These are phyloP conservation scores for Saccharomycopsis fibuligera DNA, from an alignment of 805 yeast species.

Conservation along the genomic window DNA sequence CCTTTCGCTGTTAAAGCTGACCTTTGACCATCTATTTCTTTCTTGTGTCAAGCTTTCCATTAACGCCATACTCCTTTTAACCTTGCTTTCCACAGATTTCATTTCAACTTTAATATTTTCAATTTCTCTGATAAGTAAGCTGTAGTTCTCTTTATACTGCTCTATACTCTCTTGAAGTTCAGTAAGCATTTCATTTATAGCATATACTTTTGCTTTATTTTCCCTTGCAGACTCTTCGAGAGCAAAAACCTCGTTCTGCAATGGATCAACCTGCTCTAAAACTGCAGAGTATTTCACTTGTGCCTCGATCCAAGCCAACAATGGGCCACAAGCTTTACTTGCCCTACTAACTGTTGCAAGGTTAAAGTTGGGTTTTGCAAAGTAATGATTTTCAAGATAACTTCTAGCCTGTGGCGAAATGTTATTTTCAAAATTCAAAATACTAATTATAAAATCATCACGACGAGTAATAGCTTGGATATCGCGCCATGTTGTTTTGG, in stretches of 20 bases:
- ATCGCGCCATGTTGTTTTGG: slow-evolving; percentile 62
- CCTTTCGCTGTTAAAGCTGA: slow-evolving; percentile 41
- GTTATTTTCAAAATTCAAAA: slow-evolving; percentile 68
- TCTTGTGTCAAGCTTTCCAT: slow-evolving; percentile 62
- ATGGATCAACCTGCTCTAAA: slow-evolving; percentile 65
- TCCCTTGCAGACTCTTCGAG: slow-evolving; percentile 57
- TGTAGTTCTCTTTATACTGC: slow-evolving; percentile 58
- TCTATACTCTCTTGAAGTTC: slow-evolving; percentile 71
- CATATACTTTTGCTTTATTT: slow-evolving; percentile 62
- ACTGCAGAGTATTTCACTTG: slow-evolving; percentile 75
- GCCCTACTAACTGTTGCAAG: slow-evolving; percentile 78
- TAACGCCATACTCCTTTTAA: slow-evolving; percentile 54
- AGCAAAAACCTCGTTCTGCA: slow-evolving; percentile 53
- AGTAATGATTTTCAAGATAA: slow-evolving; percentile 52
- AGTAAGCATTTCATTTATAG: slow-evolving; percentile 72
- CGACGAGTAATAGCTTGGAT: slow-evolving; percentile 73
- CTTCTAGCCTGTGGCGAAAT: slow-evolving; percentile 47
- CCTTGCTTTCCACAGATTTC: slow-evolving; percentile 51
- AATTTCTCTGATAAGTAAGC: slow-evolving; percentile 67
- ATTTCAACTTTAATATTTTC: slow-evolving; percentile 72
- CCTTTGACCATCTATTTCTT: slow-evolving; percentile 63
- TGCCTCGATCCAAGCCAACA: slow-evolving; percentile 83
- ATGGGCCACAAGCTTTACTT: slow-evolving; percentile 92
- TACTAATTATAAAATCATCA: slow-evolving; percentile 82
- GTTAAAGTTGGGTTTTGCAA: slow-evolving; percentile 58